A percentile compares a stretch with the other conserved stretches of the same genome.
Evolutionary conservation across 2,329 filamentous ascomycete genomes (phyloP).

Genomic region (Verticillium longisporum): DNA sequence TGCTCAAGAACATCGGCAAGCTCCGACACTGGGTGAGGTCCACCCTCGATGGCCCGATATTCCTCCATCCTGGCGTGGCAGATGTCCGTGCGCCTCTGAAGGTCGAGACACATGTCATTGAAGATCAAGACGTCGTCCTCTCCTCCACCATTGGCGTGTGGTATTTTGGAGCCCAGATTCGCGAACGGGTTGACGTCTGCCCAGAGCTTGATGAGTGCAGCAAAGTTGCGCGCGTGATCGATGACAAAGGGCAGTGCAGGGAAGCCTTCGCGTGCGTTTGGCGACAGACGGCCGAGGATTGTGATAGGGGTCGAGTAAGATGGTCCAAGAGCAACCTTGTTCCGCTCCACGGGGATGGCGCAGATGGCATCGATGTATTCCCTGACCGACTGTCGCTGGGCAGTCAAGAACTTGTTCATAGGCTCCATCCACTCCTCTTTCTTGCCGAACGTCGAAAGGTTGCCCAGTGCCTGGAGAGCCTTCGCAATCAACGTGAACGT

Average conservation of each 20-base stretch:
- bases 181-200: slow-evolving; percentile 44
- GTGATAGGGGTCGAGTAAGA: slow-evolving; percentile 90
- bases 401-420: slow-evolving; percentile 82
- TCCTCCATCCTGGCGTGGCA: slow-evolving; percentile 44
- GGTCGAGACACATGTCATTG: slow-evolving; percentile 39
- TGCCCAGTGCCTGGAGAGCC: slow-evolving; percentile 82
- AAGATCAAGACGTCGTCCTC: slow-evolving; percentile 49
- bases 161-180: slow-evolving; percentile 9
- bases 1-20: slow-evolving; percentile 43
- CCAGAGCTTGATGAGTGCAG: slow-evolving; percentile 77
- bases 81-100: slow-evolving; percentile 44
- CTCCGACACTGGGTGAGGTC: slow-evolving; percentile 23
- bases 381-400: slow-evolving; percentile 74
- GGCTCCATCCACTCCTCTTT: slow-evolving; percentile 99
- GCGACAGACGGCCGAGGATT: slow-evolving; percentile 75
- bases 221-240: slow-evolving; percentile 79
- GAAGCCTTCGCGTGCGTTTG: slow-evolving; percentile 81
- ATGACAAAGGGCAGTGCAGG: slow-evolving; percentile 89
- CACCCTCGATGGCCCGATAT: slow-evolving; percentile 29
- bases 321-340: slow-evolving; percentile 45
- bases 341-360: slow-evolving; percentile 67
- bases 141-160: background rate
- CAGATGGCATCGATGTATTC: slow-evolving; percentile 83
- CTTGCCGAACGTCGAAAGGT: slow-evolving; percentile 84
- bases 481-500: slow-evolving; percentile 91